A percentile compares a stretch with the other conserved stretches of the same genome.
Conservation (phyloP, 1,284 basidiomycete genomes). For the Puccinia coronata region DNA sequence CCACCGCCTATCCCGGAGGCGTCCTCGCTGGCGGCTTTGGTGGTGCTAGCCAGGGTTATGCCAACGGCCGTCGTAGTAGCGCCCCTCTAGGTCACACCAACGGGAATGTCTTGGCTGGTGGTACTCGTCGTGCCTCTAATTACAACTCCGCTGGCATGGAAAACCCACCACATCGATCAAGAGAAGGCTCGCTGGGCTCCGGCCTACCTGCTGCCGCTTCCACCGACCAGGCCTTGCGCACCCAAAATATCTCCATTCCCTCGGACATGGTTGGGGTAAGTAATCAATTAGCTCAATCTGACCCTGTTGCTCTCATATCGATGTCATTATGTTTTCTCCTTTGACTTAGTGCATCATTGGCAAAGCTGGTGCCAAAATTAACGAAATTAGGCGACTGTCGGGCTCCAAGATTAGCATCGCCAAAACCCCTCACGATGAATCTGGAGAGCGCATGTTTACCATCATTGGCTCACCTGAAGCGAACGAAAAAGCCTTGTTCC, state of each 20-base stretch:
- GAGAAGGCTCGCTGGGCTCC: constrained; percentile 61
- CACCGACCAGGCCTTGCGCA: constrained; percentile 74
- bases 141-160: constrained; percentile 51
- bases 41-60: constrained; percentile 51
- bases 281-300: neutral
- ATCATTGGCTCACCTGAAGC: constrained; percentile 70
- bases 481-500: constrained; percentile 86
- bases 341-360: constrained; percentile 65
- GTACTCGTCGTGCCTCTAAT: constrained; percentile 51
- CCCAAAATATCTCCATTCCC: constrained; percentile 98
- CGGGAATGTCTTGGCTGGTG: constrained; percentile 50
- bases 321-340: too few relatives aligned
- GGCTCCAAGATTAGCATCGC: constrained; percentile 97
- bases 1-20: constrained; percentile 59
- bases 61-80: constrained; percentile 53
- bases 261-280: constrained; percentile 88
- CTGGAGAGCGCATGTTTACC: constrained; percentile 98
- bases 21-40: constrained; percentile 61
- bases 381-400: constrained; percentile 93
- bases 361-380: constrained; percentile 95
- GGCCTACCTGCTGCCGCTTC: constrained; percentile 62
- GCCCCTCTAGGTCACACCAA: constrained; percentile 46
- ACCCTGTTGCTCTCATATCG: neutral
- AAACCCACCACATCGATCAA: constrained; percentile 43
- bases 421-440: constrained; percentile 96